A percentile compares a stretch with the other conserved stretches of the same genome.
Evolutionary conservation across 2,329 filamentous ascomycete species (phyloP).

Genomic region (Fusarium ambrosium): DNA sequence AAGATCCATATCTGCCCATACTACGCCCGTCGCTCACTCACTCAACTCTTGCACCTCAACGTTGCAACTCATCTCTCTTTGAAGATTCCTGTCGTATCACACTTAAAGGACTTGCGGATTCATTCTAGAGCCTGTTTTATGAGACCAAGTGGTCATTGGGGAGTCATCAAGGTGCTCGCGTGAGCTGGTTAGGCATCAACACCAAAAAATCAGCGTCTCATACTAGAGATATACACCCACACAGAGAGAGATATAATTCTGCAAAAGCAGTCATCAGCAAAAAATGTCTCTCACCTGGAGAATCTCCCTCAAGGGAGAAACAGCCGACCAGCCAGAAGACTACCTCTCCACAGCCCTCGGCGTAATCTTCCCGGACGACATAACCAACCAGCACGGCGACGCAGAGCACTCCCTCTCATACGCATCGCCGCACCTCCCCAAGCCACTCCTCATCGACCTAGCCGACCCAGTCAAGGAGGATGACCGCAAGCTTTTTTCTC

Average conservation of each 20-base stretch:
- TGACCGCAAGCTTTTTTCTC: slow-evolving; percentile 74
- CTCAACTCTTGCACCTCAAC: background rate
- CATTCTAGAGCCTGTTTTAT: background rate
- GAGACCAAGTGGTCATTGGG: slow-evolving; percentile 17
- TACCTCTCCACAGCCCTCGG: slow-evolving; percentile 70
- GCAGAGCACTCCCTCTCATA: slow-evolving; percentile 71
- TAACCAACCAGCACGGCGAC: slow-evolving; percentile 76
- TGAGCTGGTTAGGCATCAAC: slow-evolving; percentile 13
- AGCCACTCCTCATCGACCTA: slow-evolving; percentile 60
- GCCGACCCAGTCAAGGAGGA: slow-evolving; percentile 64
- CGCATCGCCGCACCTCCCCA: slow-evolving; percentile 64
- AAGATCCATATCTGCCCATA: background rate
- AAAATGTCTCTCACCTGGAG: slow-evolving; percentile 61
- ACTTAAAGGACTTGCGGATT: background rate
- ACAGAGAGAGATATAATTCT: background rate
- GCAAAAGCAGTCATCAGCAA: background rate
- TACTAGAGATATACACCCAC: background rate
- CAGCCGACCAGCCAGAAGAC: slow-evolving; percentile 64
- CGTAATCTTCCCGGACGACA: slow-evolving; percentile 77
- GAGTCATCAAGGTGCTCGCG: background rate
- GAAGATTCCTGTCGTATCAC: background rate
- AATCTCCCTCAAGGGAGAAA: slow-evolving; percentile 46
- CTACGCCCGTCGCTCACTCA: background rate
- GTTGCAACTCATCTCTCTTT: background rate
- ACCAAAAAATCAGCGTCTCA: slow-evolving; percentile 2